phyloP scores from a whole-genome alignment of 2,329 filamentous ascomycete species.

The Paraphaeosphaeria minitans region DNA sequence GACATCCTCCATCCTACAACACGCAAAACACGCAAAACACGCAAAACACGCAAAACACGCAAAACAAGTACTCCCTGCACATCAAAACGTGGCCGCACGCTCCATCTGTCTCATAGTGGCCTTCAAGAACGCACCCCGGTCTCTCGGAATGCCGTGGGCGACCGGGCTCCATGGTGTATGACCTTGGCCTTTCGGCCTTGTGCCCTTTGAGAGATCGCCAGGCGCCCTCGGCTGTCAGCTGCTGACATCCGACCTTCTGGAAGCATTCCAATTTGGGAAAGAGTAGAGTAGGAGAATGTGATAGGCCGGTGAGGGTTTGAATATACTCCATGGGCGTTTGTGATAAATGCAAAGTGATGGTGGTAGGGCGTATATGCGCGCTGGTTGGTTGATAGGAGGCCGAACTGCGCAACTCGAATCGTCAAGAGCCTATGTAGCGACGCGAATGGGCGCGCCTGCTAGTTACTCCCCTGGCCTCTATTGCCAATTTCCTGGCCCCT shows the following conservation, averaged over 20 bases:
- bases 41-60: too few species aligned
- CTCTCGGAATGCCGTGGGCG: constrained; percentile 8
- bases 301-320: background rate
- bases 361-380: background rate
- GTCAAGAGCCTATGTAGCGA: background rate
- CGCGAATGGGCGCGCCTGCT: background rate
- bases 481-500: background rate
- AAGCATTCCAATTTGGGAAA: constrained; percentile 12
- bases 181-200: constrained; percentile 7
- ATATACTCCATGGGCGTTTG: background rate
- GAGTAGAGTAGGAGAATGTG: background rate
- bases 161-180: constrained; percentile 3
- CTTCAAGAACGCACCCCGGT: constrained; percentile 3
- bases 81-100: constrained; percentile 16
- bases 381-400: background rate
- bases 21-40: too few species aligned
- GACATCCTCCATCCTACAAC: background rate
- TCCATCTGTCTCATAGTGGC: constrained; percentile 1
- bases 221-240: constrained; percentile 12
- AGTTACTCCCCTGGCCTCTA: background rate
- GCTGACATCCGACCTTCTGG: constrained; percentile 5
- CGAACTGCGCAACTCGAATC: background rate
- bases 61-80: constrained; percentile 1
- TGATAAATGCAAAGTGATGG: background rate
- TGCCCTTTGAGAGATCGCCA: background rate